Percentiles rank a stretch among this genome's conserved stretches.
Conservation (phyloP, 768 basidiomycete genomes). For the Trametes gibbosa region DNA sequence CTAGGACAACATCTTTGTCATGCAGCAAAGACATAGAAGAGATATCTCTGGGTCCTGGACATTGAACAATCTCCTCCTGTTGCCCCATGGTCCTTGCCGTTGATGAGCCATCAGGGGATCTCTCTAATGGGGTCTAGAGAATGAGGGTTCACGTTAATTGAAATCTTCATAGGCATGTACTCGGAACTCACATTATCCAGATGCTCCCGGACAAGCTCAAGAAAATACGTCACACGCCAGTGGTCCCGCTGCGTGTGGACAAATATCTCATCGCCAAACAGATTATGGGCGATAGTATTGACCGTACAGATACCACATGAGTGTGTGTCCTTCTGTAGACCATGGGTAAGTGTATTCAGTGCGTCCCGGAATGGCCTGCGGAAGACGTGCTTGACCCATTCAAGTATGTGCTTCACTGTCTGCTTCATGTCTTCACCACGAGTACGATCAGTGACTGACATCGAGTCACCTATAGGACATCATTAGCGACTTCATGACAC, state of each 20-base stretch:
- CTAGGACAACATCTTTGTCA: no score
- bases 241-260: background rate
- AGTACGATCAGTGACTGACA: background rate
- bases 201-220: background rate
- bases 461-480: background rate
- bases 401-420: background rate
- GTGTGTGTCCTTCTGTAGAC: conserved; percentile 4
- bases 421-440: background rate
- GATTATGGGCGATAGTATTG: conserved; percentile 11
- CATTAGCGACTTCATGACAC: background rate
- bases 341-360: background rate
- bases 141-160: background rate
- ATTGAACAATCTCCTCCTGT: no score
- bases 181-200: background rate
- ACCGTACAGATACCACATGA: conserved; percentile 18
- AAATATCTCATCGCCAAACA: conserved; percentile 8
- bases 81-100: no score
- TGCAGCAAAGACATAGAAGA: no score
- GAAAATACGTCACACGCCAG: background rate
- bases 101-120: no score
- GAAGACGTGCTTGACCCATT: background rate
- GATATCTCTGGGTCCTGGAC: no score
- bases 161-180: background rate
- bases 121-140: background rate
- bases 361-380: background rate